Conservation (phyloP, 1,284 basidiomycete genomes). For the Sporisorium iseilematis-ciliati region DNA sequence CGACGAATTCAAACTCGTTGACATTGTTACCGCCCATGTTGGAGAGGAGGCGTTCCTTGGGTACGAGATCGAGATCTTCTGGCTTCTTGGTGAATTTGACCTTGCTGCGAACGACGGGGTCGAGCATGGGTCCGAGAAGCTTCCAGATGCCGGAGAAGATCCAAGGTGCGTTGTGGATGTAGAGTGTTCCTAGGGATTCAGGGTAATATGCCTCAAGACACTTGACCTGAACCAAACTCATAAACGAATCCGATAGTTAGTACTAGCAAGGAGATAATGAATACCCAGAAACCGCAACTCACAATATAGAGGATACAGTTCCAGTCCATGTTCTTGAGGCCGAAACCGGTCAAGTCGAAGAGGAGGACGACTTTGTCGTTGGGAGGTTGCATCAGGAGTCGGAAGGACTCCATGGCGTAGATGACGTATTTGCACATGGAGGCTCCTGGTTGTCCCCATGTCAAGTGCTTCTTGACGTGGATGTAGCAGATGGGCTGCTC, state of each 20-base stretch:
- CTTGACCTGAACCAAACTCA: conserved; percentile 39
- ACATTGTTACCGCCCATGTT: conserved; percentile 55
- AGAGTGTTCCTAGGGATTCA: conserved; percentile 69
- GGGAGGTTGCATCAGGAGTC: conserved; percentile 66
- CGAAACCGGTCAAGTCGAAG: conserved; percentile 69
- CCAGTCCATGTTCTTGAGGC: conserved; percentile 67
- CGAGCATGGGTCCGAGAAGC: conserved; percentile 67
- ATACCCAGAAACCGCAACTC: no score
- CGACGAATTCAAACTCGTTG: conserved; percentile 52
- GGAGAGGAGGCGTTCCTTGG: conserved; percentile 53
- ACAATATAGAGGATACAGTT: conserved; percentile 61
- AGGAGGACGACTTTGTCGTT: conserved; percentile 70
- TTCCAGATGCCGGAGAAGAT: conserved; percentile 70
- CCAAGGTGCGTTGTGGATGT: conserved; percentile 70
- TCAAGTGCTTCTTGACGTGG: conserved; percentile 63
- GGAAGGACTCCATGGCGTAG: conserved; percentile 69
- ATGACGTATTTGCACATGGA: conserved; percentile 70
- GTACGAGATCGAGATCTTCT: conserved; percentile 62
- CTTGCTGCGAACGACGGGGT: conserved; percentile 67
- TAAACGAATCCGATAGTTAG: conserved; percentile 44
- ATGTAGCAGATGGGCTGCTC: conserved; percentile 69
- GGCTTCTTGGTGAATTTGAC: conserved; percentile 66
- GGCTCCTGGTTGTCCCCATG: conserved; percentile 64
- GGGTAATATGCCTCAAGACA: conserved; percentile 70
- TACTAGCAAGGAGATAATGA: conserved; percentile 33